phyloP scores from a whole-genome alignment of 768 basidiomycete genomes.

The Symmetrospora coprosmae region DNA sequence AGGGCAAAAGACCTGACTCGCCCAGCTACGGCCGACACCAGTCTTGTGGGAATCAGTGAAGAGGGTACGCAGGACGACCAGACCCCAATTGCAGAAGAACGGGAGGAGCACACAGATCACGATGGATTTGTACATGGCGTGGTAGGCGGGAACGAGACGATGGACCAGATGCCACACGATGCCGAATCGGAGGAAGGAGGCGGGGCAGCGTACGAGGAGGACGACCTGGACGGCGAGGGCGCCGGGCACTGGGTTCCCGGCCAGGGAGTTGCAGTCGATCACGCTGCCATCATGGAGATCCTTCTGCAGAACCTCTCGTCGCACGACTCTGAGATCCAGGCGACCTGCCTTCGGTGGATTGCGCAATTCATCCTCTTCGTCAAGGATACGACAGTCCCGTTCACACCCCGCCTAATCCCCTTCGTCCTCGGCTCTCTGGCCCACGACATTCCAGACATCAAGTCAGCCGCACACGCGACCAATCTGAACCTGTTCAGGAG shows the following conservation, averaged over 20 bases:
- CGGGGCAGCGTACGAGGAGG: conserved; percentile 29
- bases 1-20: background rate
- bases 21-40: no score
- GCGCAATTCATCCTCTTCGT: conserved; percentile 76
- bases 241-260: conserved; percentile 69
- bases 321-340: conserved; percentile 84
- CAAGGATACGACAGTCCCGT: conserved; percentile 82
- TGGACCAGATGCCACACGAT: no score
- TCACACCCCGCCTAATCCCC: conserved; percentile 80
- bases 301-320: conserved; percentile 58
- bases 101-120: conserved; percentile 27
- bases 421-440: conserved; percentile 89
- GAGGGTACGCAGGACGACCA: background rate
- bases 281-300: conserved; percentile 82
- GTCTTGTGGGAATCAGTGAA: background rate
- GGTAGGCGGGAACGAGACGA: no score
- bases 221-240: conserved; percentile 37
- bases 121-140: no score
- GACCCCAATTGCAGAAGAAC: background rate
- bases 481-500: conserved; percentile 72
- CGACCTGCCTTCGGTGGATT: conserved; percentile 84
- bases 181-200: background rate
- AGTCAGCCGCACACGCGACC: conserved; percentile 67
- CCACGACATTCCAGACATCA: conserved; percentile 75
- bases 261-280: conserved; percentile 82